These are phyloP conservation scores for Thalassiosira mediterranea DNA, from an alignment of 352 stramenopile genomes.

Conservation along the genomic window DNA sequence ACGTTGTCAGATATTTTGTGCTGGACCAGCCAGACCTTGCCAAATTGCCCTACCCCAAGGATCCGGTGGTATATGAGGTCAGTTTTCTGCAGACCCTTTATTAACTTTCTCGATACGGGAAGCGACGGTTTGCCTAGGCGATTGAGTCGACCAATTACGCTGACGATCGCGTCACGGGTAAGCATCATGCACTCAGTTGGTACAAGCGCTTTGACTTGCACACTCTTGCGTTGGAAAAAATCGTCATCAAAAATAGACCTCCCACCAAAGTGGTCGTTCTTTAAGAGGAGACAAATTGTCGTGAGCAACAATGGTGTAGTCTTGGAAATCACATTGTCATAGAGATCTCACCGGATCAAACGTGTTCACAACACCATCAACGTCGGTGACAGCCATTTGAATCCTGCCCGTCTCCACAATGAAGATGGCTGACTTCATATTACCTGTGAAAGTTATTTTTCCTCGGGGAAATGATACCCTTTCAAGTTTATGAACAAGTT, in stretches of 20 bases:
- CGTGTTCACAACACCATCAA: slow-evolving; percentile 40
- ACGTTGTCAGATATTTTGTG: slow-evolving; percentile 81
- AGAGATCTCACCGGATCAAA: no score
- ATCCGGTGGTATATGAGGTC: slow-evolving; percentile 49
- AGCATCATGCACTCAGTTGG: slow-evolving; percentile 49
- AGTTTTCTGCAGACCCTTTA: slow-evolving; percentile 51
- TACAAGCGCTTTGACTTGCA: slow-evolving; percentile 39
- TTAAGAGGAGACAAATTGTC: no score
- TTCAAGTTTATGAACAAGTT: slow-evolving; percentile 41
- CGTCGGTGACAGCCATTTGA: slow-evolving; percentile 36
- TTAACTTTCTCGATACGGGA: slow-evolving; percentile 44
- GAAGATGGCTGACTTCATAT: slow-evolving; percentile 52
- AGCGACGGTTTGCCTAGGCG: slow-evolving; percentile 42
- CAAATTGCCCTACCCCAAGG: slow-evolving; percentile 90
- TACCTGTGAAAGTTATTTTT: slow-evolving; percentile 25
- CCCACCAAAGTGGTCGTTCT: slow-evolving; percentile 47
- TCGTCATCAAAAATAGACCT: slow-evolving; percentile 42
- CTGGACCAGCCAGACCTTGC: slow-evolving; percentile 86
- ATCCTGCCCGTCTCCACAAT: slow-evolving; percentile 49
- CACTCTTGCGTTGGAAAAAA: slow-evolving; percentile 37
- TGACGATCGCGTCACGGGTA: slow-evolving; percentile 80
- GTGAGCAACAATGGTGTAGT: no score
- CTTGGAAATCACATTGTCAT: no score
- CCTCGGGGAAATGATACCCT: slow-evolving; percentile 37
- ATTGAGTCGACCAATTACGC: slow-evolving; percentile 61